Base-by-base conservation (phyloP, 2,329 filamentous ascomycete species). In the Colletotrichum neosansevieriae region DNA sequence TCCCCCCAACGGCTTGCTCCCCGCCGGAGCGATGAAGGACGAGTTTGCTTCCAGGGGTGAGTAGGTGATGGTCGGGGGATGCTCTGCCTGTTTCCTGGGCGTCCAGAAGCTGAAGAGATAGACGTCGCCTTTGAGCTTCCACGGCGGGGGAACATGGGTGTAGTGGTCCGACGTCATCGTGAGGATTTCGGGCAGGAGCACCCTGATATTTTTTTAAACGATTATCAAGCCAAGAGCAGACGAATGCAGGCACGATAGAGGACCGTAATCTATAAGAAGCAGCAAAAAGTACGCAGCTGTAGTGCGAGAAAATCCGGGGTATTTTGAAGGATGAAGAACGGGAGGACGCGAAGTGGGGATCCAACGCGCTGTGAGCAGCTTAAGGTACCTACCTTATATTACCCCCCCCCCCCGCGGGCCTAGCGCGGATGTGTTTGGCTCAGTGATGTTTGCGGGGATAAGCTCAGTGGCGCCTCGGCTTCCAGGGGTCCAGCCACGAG, bases 11-110 rank as follows among this genome's bases (percentile, higher is more conserved):
- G 81, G 77, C 36, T 75, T 73, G n/a, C 80, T 81, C 1, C 78
- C 76, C 1, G 73, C 71, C 2, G 74, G 66, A 4, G 74, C 70
- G 40, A 81, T 79, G 64, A 81, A 86, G 0, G 70, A 38, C 0
- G 83, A 83, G 0, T 70, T 65, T 6, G 75, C 79, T 72, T 87
- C 85, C 10, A 86, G 80, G 3, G 84, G 82, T 0, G 82, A 82
- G 73, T 83, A 86, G 5, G 82, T 74, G 45, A 82, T 74, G 0
- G 73, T 66, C 0, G 79, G 76, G 10, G 84, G 77, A 7, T 76
- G 71, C 17, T 71, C 70, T n/a, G 76, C 76, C 9, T 75, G 71
- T 3, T 73, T 59, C 3, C 69, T 67, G 2, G 78, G 74, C 0
- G 76, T 78, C 77, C 79, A 83, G 73, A 83, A 83, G 50, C 74